phyloP scores from a whole-genome alignment of 2,329 filamentous ascomycete species.

The Fusarium sp. region DNA sequence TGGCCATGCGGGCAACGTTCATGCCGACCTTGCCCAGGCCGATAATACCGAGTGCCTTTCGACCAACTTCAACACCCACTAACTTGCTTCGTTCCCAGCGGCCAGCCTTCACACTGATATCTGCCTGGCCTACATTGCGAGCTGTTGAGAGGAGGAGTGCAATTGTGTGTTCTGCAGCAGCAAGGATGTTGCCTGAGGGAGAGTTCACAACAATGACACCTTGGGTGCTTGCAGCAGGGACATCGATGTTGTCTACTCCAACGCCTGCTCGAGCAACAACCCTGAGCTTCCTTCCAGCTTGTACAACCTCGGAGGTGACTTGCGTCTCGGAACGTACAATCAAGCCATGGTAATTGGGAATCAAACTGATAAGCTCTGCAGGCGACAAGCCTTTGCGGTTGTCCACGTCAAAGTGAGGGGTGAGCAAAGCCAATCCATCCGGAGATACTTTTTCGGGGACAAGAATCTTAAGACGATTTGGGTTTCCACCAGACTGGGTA shows the following conservation, averaged over 20 bases:
- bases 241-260: conserved; percentile 86
- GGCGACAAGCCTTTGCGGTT: conserved; percentile 72
- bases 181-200: conserved; percentile 83
- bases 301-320: conserved; percentile 76
- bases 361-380: conserved; percentile 74
- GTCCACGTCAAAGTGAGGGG: conserved; percentile 77
- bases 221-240: conserved; percentile 76
- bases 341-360: conserved; percentile 79
- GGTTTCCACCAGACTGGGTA: conserved; percentile 21
- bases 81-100: conserved; percentile 82
- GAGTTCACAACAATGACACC: conserved; percentile 87
- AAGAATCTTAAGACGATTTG: conserved; percentile 65
- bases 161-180: conserved; percentile 83
- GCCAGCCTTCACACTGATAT: conserved; percentile 76
- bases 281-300: conserved; percentile 75
- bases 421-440: conserved; percentile 80
- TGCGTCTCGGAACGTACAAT: conserved; percentile 87
- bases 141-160: conserved; percentile 80
- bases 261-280: conserved; percentile 86
- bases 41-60: conserved; percentile 81
- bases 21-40: conserved; percentile 87
- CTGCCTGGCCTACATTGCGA: conserved; percentile 78
- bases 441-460: conserved; percentile 84
- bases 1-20: conserved; percentile 83
- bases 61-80: conserved; percentile 82